Conservation (phyloP, 192 early-diverging fungal genomes). For the Podila verticillata region DNA sequence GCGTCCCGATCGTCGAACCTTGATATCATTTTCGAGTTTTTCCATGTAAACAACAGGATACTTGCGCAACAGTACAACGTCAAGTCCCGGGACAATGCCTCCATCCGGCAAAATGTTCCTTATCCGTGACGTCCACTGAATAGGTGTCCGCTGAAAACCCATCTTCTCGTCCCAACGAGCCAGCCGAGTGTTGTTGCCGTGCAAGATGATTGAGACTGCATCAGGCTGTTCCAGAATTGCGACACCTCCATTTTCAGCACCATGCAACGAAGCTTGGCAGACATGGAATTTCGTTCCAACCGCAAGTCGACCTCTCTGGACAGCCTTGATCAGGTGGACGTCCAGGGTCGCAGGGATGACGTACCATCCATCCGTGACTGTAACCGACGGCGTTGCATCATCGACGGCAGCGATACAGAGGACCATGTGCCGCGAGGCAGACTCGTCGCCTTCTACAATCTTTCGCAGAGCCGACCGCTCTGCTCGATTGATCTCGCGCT, state of each 20-base stretch:
- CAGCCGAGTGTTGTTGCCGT: slow-evolving; percentile 64
- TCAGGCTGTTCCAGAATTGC: slow-evolving; percentile 39
- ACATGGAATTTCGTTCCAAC: slow-evolving; percentile 73
- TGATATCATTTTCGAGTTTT: slow-evolving; percentile 52
- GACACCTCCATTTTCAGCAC: slow-evolving; percentile 20
- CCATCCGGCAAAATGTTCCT: slow-evolving; percentile 56
- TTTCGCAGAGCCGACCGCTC: slow-evolving; percentile 68
- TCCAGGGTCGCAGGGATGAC: slow-evolving; percentile 64
- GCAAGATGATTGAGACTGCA: slow-evolving; percentile 53
- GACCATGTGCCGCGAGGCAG: slow-evolving; percentile 64
- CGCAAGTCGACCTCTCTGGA: slow-evolving; percentile 52
- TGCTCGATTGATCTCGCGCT: slow-evolving; percentile 71
- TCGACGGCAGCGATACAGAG: slow-evolving; percentile 66
- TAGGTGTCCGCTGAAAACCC: slow-evolving; percentile 53
- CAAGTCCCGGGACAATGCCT: slow-evolving; percentile 68
- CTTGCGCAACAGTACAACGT: slow-evolving; percentile 65
- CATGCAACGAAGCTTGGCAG: slow-evolving; percentile 60
- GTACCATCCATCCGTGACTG: slow-evolving; percentile 84
- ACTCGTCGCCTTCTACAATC: slow-evolving; percentile 73
- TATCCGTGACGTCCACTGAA: slow-evolving; percentile 50
- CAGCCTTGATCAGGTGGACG: slow-evolving; percentile 37
- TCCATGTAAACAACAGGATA: slow-evolving; percentile 66
- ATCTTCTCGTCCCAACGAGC: slow-evolving; percentile 71
- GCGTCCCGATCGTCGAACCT: slow-evolving; percentile 53
- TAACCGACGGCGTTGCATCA: slow-evolving; percentile 14